Evolutionary conservation across 2,329 filamentous ascomycete species (phyloP).

Genomic region (Metarhizium rileyi): DNA sequence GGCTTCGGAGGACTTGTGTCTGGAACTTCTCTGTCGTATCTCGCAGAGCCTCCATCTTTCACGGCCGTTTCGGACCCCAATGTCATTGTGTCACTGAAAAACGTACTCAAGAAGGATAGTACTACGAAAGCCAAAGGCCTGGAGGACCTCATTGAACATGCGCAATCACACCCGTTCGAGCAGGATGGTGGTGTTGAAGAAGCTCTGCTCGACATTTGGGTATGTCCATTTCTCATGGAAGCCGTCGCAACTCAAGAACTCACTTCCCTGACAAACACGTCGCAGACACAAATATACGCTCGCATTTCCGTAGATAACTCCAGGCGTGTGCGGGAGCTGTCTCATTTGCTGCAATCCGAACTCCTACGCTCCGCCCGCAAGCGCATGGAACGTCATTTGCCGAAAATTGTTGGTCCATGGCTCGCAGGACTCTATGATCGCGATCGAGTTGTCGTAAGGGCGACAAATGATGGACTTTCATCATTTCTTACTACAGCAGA

Average conservation of each 20-base stretch:
- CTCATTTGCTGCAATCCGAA: constrained; percentile 63
- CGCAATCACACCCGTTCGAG: constrained; percentile 44
- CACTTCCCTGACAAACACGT: constrained; percentile 1
- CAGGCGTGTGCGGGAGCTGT: constrained; percentile 76
- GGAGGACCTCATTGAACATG: constrained; percentile 66
- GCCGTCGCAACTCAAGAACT: not conserved
- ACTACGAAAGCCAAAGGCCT: constrained; percentile 86
- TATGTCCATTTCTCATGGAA: constrained; percentile 25
- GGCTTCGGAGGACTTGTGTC: constrained; percentile 28
- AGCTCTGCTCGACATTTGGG: constrained; percentile 79
- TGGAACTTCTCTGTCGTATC: constrained; percentile 62
- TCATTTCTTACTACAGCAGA: constrained; percentile 70
- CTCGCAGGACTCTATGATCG: constrained; percentile 80
- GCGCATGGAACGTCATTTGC: constrained; percentile 71
- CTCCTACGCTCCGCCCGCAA: constrained; percentile 59
- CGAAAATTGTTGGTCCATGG: constrained; percentile 79
- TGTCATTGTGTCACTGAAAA: constrained; percentile 84
- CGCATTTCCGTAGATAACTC: constrained; percentile 84
- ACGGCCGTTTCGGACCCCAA: constrained; percentile 68
- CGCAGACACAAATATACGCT: constrained; percentile 74
- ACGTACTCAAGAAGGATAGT: constrained; percentile 82
- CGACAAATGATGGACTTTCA: constrained; percentile 68
- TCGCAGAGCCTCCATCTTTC: constrained; percentile 77
- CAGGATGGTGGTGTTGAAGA: constrained; percentile 62
- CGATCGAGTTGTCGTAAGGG: constrained; percentile 64